A percentile compares a stretch with the other conserved stretches of the same genome.
These are phyloP conservation scores for Termitomyces sp. DNA, from an alignment of 768 basidiomycete species.

Conservation along the genomic window DNA sequence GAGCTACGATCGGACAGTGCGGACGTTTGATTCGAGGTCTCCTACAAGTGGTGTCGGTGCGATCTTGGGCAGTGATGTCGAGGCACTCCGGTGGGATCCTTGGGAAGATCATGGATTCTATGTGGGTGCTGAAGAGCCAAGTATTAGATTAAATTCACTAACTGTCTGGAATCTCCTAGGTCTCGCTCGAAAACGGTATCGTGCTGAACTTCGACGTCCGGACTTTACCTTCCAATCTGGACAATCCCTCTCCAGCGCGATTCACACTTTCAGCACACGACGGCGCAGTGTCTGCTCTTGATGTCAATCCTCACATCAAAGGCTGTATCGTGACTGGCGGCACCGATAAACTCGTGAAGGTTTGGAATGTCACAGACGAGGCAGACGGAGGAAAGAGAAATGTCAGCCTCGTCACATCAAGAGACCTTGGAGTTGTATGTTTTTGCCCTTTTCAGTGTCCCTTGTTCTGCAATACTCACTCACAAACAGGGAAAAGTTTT, in stretches of 20 bases:
- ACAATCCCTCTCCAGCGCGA: slow-evolving; percentile 58
- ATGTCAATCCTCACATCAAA: slow-evolving; percentile 84
- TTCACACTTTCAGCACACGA: slow-evolving; percentile 95
- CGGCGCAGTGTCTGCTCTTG: slow-evolving; percentile 82
- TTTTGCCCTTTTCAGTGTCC: neutral
- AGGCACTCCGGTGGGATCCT: slow-evolving; percentile 93
- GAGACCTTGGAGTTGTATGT: slow-evolving; percentile 88
- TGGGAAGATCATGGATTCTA: slow-evolving; percentile 88
- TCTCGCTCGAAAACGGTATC: slow-evolving; percentile 91
- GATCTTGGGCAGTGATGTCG: slow-evolving; percentile 85
- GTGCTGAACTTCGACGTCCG: slow-evolving; percentile 92
- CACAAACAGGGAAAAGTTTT: slow-evolving; percentile 89
- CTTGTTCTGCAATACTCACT: neutral
- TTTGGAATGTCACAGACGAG: slow-evolving; percentile 87
- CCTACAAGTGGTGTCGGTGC: slow-evolving; percentile 82
- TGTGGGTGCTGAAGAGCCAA: slow-evolving; percentile 37
- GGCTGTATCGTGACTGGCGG: slow-evolving; percentile 95
- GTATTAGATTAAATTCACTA: neutral
- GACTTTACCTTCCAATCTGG: slow-evolving; percentile 67
- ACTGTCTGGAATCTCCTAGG: slow-evolving; percentile 37
- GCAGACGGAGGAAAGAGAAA: slow-evolving; percentile 57
- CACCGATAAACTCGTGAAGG: slow-evolving; percentile 90
- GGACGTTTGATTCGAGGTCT: slow-evolving; percentile 88
- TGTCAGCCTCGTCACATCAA: slow-evolving; percentile 79
- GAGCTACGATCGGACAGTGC: slow-evolving; percentile 92